Percentiles rank a stretch among this genome's conserved stretches.
These are phyloP conservation scores for Aspergillus felis DNA, from an alignment of 2,329 filamentous ascomycete genomes.

Conservation along the genomic window DNA sequence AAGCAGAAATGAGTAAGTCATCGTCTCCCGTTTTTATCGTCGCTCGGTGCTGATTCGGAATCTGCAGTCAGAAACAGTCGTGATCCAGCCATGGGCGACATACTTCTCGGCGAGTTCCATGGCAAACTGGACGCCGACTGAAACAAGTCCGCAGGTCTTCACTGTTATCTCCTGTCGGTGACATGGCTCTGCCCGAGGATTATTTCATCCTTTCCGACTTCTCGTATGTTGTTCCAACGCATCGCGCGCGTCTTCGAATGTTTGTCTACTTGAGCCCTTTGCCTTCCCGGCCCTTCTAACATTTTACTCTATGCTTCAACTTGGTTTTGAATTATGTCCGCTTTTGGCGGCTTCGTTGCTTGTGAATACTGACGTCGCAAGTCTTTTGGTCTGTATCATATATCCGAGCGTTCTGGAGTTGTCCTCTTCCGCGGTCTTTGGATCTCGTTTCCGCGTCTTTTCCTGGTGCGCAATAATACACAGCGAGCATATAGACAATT, in stretches of 20 bases:
- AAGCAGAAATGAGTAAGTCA: slow-evolving; percentile 79
- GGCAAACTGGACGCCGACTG: slow-evolving; percentile 62
- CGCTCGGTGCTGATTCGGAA: slow-evolving; percentile 5
- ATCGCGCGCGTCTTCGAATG: background rate
- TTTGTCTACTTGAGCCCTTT: background rate
- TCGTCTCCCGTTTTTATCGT: slow-evolving; percentile 9
- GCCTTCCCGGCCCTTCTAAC: background rate
- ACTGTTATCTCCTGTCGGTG: slow-evolving; percentile 9
- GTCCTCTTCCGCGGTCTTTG: background rate
- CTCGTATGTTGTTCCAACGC: background rate
- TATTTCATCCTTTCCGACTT: slow-evolving; percentile 9
- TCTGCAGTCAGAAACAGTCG: slow-evolving; percentile 50
- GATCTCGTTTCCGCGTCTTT: background rate
- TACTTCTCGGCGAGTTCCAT: slow-evolving; percentile 69
- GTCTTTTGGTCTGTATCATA: background rate
- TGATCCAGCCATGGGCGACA: slow-evolving; percentile 61
- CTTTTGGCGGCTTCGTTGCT: background rate
- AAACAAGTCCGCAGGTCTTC: slow-evolving; percentile 6
- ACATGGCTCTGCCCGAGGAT: slow-evolving; percentile 15
- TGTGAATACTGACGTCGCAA: background rate
- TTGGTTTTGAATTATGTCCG: background rate
- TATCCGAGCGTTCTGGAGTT: background rate
- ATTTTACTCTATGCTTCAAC: background rate
- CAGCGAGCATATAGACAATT: background rate
- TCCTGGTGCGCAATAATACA: background rate